Evolutionary conservation across 805 yeast genomes (phyloP), one percentile per base, ranked within the genome.

Genomic region (Saccharomycopsis fermentans): DNA sequence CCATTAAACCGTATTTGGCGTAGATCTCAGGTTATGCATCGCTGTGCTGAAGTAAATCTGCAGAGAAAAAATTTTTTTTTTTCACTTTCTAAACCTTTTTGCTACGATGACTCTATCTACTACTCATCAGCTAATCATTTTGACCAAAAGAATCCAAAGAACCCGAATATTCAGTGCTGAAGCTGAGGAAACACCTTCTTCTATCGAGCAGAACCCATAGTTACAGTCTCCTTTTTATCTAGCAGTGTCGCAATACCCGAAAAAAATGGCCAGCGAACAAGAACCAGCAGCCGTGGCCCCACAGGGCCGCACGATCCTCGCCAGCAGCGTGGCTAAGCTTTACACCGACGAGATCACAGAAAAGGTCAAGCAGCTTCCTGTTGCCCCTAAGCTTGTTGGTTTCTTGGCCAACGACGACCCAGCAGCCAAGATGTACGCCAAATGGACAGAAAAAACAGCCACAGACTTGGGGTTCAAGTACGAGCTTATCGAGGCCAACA

Each of bases 371-470:
- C 63, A 71, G 19, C 73, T 90, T 36, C 72, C 68, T 12, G 50
- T 43, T 16, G 75, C 78, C 35, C 98, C 98, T 6, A 80, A 79
- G 64, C 74, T 94, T 43, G 97, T 92, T 36, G 99, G 99, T 0
- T 82, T 94, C 62, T 75, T 94, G 48, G 97, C 97, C 16, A 94
- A 94, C 70, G 76, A 78, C 16, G 99, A 94, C 66, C 98, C 97
- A 1, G 97, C 98, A 12, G 98, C 97, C 5, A 80, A 80, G 67
- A 87, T 87, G 87, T 94, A 94, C 70, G 98, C 99, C 54, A 84
- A 83, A 55, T 94, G 97, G 97, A 92, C 99, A 0, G 87, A 86
- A 32, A 91, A 90, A 69, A 92, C 98, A 0, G 82, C 94, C 64
- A 86, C 82, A 67, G 83, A 87, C 21, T 73, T 90, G 59, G 99